A percentile compares a stretch with the other conserved stretches of the same genome.
Conservation (phyloP, 768 basidiomycete species). For the Suillus cothurnatus region DNA sequence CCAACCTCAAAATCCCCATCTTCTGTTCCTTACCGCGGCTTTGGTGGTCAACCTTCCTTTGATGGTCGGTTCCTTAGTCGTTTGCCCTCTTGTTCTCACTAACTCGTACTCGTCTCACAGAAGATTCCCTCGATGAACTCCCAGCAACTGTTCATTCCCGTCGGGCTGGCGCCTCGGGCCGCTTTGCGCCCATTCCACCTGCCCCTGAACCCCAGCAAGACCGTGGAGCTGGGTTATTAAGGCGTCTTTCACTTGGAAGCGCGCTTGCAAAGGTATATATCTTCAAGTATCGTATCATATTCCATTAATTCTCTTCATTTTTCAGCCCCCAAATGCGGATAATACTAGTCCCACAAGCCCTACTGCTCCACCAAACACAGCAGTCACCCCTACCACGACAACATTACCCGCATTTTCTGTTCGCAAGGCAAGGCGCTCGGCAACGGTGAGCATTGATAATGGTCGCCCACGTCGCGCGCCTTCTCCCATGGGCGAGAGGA, state of each 20-base stretch:
- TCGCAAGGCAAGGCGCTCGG: conserved; percentile 54
- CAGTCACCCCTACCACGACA: conserved; percentile 26
- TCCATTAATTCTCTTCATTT: background rate
- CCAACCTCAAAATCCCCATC: conserved; percentile 50
- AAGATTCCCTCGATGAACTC: conserved; percentile 45
- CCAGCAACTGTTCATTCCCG: conserved; percentile 54
- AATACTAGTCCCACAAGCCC: conserved; percentile 36
- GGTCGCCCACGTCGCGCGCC: conserved; percentile 66
- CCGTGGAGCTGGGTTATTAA: conserved; percentile 69
- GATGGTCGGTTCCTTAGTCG: conserved; percentile 51
- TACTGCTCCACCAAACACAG: conserved; percentile 54
- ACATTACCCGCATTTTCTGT: conserved; percentile 27
- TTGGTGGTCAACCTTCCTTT: conserved; percentile 53
- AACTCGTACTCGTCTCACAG: conserved; percentile 17
- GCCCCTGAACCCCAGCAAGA: conserved; percentile 54
- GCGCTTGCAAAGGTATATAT: conserved; percentile 58
- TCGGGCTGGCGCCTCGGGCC: conserved; percentile 59
- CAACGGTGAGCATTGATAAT: conserved; percentile 48
- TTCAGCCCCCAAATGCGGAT: conserved; percentile 17
- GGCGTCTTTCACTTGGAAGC: conserved; percentile 72
- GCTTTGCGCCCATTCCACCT: conserved; percentile 51
- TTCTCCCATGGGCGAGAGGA: conserved; percentile 89
- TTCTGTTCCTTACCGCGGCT: conserved; percentile 63
- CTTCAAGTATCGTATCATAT: background rate
- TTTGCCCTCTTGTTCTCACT: background rate